Evolutionary conservation across 139 green algal genomes (phyloP).

Genomic region (Astrephomene gubernaculifera): DNA sequence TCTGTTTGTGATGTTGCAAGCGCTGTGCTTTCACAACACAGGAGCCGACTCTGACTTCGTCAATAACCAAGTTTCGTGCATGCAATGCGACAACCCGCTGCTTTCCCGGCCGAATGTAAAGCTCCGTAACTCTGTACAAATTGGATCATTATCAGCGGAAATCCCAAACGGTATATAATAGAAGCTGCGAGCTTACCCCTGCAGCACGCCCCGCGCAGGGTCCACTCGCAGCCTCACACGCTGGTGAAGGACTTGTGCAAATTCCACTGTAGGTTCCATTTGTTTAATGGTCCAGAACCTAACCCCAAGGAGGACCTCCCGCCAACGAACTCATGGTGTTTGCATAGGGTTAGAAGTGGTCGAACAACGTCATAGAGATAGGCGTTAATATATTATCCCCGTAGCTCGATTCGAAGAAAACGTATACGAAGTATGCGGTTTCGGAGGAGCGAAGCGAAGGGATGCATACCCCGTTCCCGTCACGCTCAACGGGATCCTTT

Average conservation of each 20-base stretch:
- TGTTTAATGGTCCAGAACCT: not conserved
- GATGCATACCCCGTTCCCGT: too few relatives aligned
- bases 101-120: constrained; percentile 1
- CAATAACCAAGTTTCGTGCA: constrained; percentile 24
- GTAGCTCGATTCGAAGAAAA: too few relatives aligned
- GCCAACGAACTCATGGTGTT: constrained; percentile 9
- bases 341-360: too few relatives aligned
- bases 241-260: constrained; percentile 33
- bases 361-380: too few relatives aligned
- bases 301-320: constrained; percentile 8
- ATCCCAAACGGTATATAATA: not conserved
- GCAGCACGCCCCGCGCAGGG: not conserved
- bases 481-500: too few relatives aligned
- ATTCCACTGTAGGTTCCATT: constrained; percentile 7
- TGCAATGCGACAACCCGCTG: constrained; percentile 3
- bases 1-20: constrained; percentile 9
- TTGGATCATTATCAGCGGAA: not conserved
- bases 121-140: constrained; percentile 6
- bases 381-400: too few relatives aligned
- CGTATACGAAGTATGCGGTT: too few relatives aligned
- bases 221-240: constrained; percentile 26
- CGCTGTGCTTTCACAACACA: not conserved
- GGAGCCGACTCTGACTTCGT: constrained; percentile 32
- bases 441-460: too few relatives aligned
- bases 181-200: not conserved